Percentiles rank a stretch among this genome's conserved stretches.
Conservation (phyloP, 2,329 filamentous ascomycete genomes). For the Pseudopithomyces chartarum region DNA sequence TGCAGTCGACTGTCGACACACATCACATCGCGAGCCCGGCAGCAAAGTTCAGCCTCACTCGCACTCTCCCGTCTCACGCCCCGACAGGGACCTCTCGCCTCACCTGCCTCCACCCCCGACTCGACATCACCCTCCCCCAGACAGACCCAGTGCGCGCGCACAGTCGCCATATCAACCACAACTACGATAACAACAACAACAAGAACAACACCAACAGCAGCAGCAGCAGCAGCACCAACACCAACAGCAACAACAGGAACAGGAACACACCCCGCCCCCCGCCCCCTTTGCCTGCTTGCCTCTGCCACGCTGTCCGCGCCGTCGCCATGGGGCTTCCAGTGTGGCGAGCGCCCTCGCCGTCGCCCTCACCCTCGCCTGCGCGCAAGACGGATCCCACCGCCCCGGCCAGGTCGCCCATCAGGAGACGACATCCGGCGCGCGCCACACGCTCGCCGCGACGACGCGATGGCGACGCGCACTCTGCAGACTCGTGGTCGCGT, state of each 20-base stretch:
- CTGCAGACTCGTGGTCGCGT: constrained; percentile 19
- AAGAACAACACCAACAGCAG: not conserved
- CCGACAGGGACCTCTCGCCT: too few relatives aligned
- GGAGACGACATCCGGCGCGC: constrained; percentile 51
- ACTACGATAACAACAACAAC: constrained; percentile 9
- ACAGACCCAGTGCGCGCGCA: constrained; percentile 25
- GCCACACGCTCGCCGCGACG: constrained; percentile 23
- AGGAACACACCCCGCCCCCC: constrained; percentile 11
- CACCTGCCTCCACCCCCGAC: constrained; percentile 4
- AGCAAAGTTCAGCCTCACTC: constrained; percentile 25
- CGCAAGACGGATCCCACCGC: constrained; percentile 59
- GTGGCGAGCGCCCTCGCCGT: constrained; percentile 59
- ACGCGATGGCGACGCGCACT: constrained; percentile 23
- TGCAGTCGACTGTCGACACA: too few relatives aligned
- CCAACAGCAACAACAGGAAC: not conserved
- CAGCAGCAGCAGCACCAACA: not conserved
- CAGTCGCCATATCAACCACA: constrained; percentile 31
- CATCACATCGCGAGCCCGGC: too few relatives aligned
- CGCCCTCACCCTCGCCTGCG: constrained; percentile 49
- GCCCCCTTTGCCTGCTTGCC: constrained; percentile 21
- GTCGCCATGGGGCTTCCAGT: constrained; percentile 58
- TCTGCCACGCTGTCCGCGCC: constrained; percentile 15
- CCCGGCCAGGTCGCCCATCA: constrained; percentile 57
- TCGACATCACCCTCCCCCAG: constrained; percentile 21
- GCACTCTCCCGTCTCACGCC: not conserved